Evolutionary conservation across 139 green algal genomes (phyloP).

Genomic region (Haematococcus sp.): DNA sequence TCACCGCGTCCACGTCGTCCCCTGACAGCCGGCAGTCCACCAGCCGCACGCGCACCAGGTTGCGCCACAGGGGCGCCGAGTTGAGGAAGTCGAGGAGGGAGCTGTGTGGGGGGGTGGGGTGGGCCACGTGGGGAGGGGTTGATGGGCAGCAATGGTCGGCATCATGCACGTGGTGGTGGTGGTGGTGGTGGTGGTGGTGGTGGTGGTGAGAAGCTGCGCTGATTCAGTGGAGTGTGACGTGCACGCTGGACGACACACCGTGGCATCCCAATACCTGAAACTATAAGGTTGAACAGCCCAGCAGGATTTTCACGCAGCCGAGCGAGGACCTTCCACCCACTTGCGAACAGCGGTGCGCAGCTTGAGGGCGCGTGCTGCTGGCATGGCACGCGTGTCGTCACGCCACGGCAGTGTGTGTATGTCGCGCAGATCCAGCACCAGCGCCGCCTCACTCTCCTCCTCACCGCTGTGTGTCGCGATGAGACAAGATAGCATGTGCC

Average conservation of each 20-base stretch:
- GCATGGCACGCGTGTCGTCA: not conserved
- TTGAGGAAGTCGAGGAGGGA: constrained; percentile 3
- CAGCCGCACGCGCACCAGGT: constrained; percentile 1
- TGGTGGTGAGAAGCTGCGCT: too few species aligned
- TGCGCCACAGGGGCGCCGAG: constrained; percentile 6
- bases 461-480: not conserved
- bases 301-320: too few species aligned
- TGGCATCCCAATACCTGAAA: too few species aligned
- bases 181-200: too few species aligned
- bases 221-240: too few species aligned
- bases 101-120: constrained; percentile 2
- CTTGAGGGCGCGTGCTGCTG: not conserved
- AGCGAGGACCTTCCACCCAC: not conserved
- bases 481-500: too few species aligned
- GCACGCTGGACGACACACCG: too few species aligned
- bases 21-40: not conserved
- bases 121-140: not conserved
- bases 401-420: not conserved
- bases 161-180: too few species aligned
- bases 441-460: not conserved
- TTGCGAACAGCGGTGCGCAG: not conserved
- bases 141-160: too few species aligned
- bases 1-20: not conserved
- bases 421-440: not conserved
- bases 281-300: too few species aligned